These are phyloP conservation scores for Fusarium neocosmosporiellum DNA, from an alignment of 2,329 filamentous ascomycete genomes.

Conservation along the genomic window DNA sequence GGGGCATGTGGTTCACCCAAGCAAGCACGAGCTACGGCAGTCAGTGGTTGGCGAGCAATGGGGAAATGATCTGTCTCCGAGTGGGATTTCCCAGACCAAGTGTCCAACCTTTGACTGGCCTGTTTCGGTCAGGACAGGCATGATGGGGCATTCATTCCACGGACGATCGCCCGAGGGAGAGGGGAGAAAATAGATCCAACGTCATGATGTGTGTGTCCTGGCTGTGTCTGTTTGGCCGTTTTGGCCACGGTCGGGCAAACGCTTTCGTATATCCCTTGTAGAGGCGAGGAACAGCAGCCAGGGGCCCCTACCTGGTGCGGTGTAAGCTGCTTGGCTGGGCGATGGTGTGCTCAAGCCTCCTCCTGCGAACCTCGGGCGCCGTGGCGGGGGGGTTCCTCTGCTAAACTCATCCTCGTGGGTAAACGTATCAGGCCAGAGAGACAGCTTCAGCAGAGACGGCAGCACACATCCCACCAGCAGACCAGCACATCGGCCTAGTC, in stretches of 20 bases:
- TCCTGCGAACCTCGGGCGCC: not conserved
- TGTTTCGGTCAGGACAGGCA: slow-evolving; percentile 1
- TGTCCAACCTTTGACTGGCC: not conserved
- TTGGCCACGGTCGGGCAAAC: not conserved
- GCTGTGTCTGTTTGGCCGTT: not conserved
- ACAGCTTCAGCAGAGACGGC: not conserved
- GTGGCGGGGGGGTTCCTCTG: slow-evolving; percentile 27
- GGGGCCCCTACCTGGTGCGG: not conserved
- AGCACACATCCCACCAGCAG: not conserved
- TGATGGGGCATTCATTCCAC: slow-evolving; percentile 1
- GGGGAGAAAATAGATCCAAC: slow-evolving; percentile 1
- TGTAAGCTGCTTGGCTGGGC: not conserved
- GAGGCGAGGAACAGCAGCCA: not conserved
- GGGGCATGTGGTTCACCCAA: not conserved
- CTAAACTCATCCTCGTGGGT: slow-evolving; percentile 16
- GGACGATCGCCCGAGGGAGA: slow-evolving; percentile 25
- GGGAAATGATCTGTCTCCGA: slow-evolving; percentile 20
- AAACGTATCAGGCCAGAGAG: not conserved
- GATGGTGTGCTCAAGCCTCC: not conserved
- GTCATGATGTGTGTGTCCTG: slow-evolving; percentile 4
- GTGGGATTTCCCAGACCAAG: slow-evolving; percentile 5
- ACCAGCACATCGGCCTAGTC: not conserved
- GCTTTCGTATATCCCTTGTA: slow-evolving; percentile 1
- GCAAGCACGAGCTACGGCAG: slow-evolving; percentile 15
- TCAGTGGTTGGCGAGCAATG: slow-evolving; percentile 18